Evolutionary conservation across 768 basidiomycete species (phyloP), one percentile per base, ranked within the genome.

Genomic region (Auriculariales sp.): DNA sequence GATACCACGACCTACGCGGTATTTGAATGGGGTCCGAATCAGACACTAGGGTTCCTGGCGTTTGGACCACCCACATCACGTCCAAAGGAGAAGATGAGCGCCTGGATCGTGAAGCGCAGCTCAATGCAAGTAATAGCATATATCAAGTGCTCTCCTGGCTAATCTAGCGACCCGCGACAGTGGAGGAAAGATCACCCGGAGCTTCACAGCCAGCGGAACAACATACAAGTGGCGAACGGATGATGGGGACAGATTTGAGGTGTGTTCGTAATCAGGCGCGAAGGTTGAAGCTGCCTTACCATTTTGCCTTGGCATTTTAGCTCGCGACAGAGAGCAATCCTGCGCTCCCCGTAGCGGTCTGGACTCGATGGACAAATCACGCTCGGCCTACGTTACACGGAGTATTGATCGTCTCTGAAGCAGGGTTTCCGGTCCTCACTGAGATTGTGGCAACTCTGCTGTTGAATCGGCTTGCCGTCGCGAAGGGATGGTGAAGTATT

Each of bases 191-290:
- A 45, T 44, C 10, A 83, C 83, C 28, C 73, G 81, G 47, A 87
- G 85, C 62, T 90, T 88, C 61, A 73, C 71, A 44, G 74, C 78
- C 9, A 80, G 78, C 56, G 81, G 81, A 33, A 75, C 67, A 53
- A 76, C 81, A 46, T 79, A 76, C 63, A 90, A 86, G 62, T 90
- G 87, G 87, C n/a, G n/a, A n/a, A 79, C 73, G 61, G 50, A 32
- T n/a, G 50, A 55, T 9, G 56, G 58, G 11, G 28, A 48, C 10
- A 15, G 50, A 6, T 39, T 58, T 7, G 49, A 58, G 49, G 57
- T 58, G 31, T 14, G 57, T 47, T 28, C n/a, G n/a, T n/a, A n/a
- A n/a, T 24, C 27, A 3, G 35, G 14, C 10, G 9, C 15, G 4
- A 28, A 3, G 14, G 12, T 30, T 31, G 46, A 17, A 28, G 14